Conservation (phyloP, 768 basidiomycete genomes). For the Suillus ampliporus region DNA sequence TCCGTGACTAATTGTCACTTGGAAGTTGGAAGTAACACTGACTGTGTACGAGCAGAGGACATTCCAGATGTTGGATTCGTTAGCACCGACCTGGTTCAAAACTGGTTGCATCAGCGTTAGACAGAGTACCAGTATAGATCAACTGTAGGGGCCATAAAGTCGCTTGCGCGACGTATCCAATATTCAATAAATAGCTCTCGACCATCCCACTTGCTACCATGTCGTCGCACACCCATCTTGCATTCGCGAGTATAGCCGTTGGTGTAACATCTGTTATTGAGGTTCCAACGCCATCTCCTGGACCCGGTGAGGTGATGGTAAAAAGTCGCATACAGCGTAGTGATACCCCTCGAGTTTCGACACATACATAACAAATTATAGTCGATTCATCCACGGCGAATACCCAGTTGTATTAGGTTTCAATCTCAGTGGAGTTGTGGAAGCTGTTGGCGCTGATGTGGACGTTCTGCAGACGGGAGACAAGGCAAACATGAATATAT, state of each 20-base stretch:
- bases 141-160: neutral
- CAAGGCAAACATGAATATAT: slow-evolving; percentile 33
- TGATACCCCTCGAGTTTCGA: slow-evolving; percentile 51
- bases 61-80: neutral
- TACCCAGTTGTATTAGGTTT: slow-evolving; percentile 47
- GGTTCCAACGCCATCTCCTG: slow-evolving; percentile 41
- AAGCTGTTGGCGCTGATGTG: slow-evolving; percentile 42
- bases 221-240: slow-evolving; percentile 41
- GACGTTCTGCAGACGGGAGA: slow-evolving; percentile 44
- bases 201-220: neutral
- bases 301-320: slow-evolving; percentile 45
- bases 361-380: slow-evolving; percentile 44
- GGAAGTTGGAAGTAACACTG: neutral
- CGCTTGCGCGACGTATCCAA: neutral
- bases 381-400: slow-evolving; percentile 27
- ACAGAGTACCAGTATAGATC: neutral
- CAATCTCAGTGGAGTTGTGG: slow-evolving; percentile 45
- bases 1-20: neutral
- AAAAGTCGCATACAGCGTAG: slow-evolving; percentile 46
- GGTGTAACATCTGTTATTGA: slow-evolving; percentile 44
- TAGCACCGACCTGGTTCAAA: neutral
- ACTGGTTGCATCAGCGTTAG: neutral
- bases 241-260: slow-evolving; percentile 44
- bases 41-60: neutral
- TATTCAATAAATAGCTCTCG: neutral